phyloP scores from a whole-genome alignment of 148 eudicot genomes.

The Dianthus caryophyllus region DNA sequence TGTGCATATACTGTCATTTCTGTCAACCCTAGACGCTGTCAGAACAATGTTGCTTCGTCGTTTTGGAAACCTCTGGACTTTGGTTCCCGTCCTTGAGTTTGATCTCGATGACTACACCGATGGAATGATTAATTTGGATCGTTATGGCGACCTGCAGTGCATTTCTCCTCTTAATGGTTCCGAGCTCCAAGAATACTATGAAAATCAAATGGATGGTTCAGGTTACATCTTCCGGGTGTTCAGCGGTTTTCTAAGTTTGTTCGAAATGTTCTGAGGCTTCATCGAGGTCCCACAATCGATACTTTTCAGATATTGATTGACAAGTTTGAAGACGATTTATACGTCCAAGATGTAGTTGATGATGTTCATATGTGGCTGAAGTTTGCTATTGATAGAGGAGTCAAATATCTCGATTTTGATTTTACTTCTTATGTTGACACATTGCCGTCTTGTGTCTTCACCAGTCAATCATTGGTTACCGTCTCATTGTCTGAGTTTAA shows the following conservation, averaged over 20 bases:
- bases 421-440: too few relatives aligned
- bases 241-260: neutral
- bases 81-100: neutral
- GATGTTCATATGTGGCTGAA: slow-evolving; percentile 5
- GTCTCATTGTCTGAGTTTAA: neutral
- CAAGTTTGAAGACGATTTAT: neutral
- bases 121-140: neutral
- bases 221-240: neutral
- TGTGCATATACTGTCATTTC: slow-evolving; percentile 7
- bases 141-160: too few relatives aligned
- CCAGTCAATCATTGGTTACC: neutral
- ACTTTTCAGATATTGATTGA: neutral
- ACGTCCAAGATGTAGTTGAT: neutral
- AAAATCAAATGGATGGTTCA: too few relatives aligned
- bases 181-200: neutral
- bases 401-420: neutral
- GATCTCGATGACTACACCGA: neutral
- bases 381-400: neutral
- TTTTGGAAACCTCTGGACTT: slow-evolving; percentile 12
- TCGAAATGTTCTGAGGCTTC: neutral
- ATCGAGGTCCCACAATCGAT: slow-evolving; percentile 4
- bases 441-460: neutral
- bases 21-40: neutral
- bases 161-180: neutral
- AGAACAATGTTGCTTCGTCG: slow-evolving; percentile 10